Percentiles rank a stretch among this genome's conserved stretches.
Conservation (phyloP, 805 yeast species). For the Candida yuanshanica region DNA sequence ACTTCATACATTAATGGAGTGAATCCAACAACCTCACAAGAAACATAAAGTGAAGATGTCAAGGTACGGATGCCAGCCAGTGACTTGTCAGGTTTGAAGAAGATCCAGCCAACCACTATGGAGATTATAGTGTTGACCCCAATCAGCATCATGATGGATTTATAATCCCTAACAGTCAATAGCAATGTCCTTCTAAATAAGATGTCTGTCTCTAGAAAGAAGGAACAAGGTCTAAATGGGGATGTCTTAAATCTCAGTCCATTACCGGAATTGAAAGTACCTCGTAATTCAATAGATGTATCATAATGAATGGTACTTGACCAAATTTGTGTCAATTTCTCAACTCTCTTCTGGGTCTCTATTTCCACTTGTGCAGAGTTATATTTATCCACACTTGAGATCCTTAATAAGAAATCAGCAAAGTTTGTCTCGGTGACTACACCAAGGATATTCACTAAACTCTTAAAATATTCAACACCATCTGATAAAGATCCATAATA, state of each 20-base stretch:
- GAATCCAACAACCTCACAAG: conserved; percentile 50
- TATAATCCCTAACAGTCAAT: conserved; percentile 45
- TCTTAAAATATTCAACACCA: conserved; percentile 46
- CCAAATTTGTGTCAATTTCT: conserved; percentile 11
- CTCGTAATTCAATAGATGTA: background rate
- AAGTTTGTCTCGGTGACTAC: conserved; percentile 40
- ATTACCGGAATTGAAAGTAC: conserved; percentile 6
- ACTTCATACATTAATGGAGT: conserved; percentile 52
- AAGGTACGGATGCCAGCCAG: conserved; percentile 61
- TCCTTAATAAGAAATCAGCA: conserved; percentile 54
- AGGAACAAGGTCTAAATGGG: conserved; percentile 27
- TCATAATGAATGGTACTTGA: conserved; percentile 2
- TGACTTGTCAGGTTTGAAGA: conserved; percentile 53
- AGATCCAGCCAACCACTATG: conserved; percentile 70
- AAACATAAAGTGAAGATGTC: conserved; percentile 46
- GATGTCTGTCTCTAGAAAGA: conserved; percentile 38
- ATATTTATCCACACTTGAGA: conserved; percentile 50
- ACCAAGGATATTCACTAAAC: conserved; percentile 35
- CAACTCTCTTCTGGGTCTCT: conserved; percentile 26
- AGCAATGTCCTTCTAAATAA: conserved; percentile 40
- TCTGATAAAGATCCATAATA: conserved; percentile 40
- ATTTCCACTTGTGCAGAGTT: conserved; percentile 19
- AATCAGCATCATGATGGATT: conserved; percentile 39
- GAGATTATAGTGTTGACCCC: conserved; percentile 46
- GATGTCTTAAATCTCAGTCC: conserved; percentile 10